Percentiles rank a stretch among this genome's conserved stretches.
These are phyloP conservation scores for Carpinus fangiana DNA, from an alignment of 306 rosid genomes.

Conservation along the genomic window DNA sequence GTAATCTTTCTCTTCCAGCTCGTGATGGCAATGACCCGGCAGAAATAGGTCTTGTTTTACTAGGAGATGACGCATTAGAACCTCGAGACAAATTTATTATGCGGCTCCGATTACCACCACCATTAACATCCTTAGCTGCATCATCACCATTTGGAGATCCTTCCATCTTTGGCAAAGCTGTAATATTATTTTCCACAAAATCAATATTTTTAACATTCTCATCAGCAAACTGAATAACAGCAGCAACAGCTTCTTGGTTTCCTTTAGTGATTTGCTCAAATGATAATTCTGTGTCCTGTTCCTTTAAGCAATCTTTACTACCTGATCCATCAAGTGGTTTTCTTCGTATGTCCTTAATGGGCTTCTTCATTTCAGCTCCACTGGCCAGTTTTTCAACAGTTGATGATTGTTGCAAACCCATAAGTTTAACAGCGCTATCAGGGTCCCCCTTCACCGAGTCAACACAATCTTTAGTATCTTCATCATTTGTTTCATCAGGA, in stretches of 20 bases:
- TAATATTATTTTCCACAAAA: slow-evolving; percentile 30
- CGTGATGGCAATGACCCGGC: slow-evolving; percentile 49
- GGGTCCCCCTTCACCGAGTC: slow-evolving; percentile 21
- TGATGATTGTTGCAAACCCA: slow-evolving; percentile 33
- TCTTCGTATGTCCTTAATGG: slow-evolving; percentile 25
- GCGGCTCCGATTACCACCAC: slow-evolving; percentile 61
- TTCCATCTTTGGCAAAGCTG: slow-evolving; percentile 43
- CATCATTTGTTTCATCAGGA: slow-evolving; percentile 35
- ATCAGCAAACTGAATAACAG: slow-evolving; percentile 38
- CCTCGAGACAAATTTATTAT: slow-evolving; percentile 65
- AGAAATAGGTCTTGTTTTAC: slow-evolving; percentile 52
- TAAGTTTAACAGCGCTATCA: slow-evolving; percentile 22
- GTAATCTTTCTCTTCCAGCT: slow-evolving; percentile 54
- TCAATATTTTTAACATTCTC: slow-evolving; percentile 46
- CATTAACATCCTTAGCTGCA: slow-evolving; percentile 44
- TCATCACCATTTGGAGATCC: slow-evolving; percentile 50
- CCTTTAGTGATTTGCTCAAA: slow-evolving; percentile 32
- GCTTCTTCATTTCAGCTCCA: slow-evolving; percentile 33
- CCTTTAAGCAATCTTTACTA: slow-evolving; percentile 25
- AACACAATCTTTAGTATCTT: slow-evolving; percentile 28
- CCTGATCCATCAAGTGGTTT: slow-evolving; percentile 33
- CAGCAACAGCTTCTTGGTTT: slow-evolving; percentile 33
- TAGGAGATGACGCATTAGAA: slow-evolving; percentile 51
- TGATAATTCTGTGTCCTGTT: slow-evolving; percentile 34
- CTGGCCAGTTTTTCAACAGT: slow-evolving; percentile 35